A percentile compares a stretch with the other conserved stretches of the same genome.
Conservation (phyloP, 225 moss, liverwort and hornwort genomes). For the Anthoceros angustus region DNA sequence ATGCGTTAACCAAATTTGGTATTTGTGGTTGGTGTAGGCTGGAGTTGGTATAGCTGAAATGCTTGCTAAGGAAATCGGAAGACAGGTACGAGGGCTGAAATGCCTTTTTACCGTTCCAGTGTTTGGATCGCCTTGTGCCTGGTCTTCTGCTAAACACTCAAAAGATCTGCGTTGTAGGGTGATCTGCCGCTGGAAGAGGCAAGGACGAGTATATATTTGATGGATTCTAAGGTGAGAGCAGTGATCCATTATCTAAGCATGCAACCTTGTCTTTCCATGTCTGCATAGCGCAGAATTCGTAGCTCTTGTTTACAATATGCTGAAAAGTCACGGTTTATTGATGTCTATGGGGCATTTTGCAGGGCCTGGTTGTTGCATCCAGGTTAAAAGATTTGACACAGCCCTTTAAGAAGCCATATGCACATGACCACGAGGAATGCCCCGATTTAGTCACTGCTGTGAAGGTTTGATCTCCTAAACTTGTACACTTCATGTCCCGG, state of each 20-base stretch:
- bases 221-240: background rate
- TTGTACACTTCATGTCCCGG: no score
- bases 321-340: background rate
- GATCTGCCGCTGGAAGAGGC: background rate
- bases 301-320: background rate
- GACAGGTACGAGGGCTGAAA: background rate
- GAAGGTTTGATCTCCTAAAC: background rate
- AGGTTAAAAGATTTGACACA: background rate
- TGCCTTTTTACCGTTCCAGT: background rate
- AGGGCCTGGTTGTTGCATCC: background rate
- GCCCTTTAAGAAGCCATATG: background rate
- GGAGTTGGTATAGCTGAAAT: conserved; percentile 1
- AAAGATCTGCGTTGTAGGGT: background rate
- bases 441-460: background rate
- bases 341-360: background rate
- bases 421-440: background rate
- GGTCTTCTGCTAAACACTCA: background rate
- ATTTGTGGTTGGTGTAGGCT: background rate
- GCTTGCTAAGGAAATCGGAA: background rate
- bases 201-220: background rate
- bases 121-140: background rate
- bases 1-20: background rate
- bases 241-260: background rate
- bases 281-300: background rate
- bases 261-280: background rate